Conservation (phyloP, 805 yeast species). For the Saccharomycopsis babjevae region DNA sequence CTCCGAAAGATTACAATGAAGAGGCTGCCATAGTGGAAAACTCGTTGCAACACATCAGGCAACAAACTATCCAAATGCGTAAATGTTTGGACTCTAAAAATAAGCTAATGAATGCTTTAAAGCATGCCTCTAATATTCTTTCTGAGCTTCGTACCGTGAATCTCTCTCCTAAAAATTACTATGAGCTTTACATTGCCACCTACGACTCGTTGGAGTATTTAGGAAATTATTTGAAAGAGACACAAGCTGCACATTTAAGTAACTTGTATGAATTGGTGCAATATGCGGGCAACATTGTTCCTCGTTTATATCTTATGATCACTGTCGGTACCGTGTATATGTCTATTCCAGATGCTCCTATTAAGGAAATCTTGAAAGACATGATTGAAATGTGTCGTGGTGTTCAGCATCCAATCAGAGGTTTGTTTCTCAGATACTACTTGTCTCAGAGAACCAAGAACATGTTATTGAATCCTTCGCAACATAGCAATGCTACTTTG, state of each 20-base stretch:
- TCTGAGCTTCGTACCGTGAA: constrained; percentile 70
- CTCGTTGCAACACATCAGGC: constrained; percentile 44
- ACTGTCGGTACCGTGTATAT: constrained; percentile 89
- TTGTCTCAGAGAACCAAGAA: constrained; percentile 70
- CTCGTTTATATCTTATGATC: constrained; percentile 87
- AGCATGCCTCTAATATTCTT: constrained; percentile 74
- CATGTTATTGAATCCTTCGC: constrained; percentile 23
- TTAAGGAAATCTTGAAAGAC: constrained; percentile 80
- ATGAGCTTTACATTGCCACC: constrained; percentile 76
- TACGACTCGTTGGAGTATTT: constrained; percentile 73
- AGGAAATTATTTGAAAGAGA: constrained; percentile 52
- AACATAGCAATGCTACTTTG: constrained; percentile 28
- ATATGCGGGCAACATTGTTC: constrained; percentile 88
- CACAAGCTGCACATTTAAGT: constrained; percentile 64
- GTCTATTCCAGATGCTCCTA: constrained; percentile 67
- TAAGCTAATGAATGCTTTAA: constrained; percentile 75
- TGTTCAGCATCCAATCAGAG: constrained; percentile 90
- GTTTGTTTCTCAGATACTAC: constrained; percentile 82
- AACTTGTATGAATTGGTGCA: constrained; percentile 92
- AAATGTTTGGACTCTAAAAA: constrained; percentile 59
- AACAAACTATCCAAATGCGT: constrained; percentile 68
- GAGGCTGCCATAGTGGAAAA: constrained; percentile 30
- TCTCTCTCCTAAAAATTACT: constrained; percentile 83
- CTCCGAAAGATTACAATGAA: constrained; percentile 18
- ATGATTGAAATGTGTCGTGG: constrained; percentile 98